Conservation (phyloP, 2,329 filamentous ascomycete genomes). For the Fusarium pseudonygamai region DNA sequence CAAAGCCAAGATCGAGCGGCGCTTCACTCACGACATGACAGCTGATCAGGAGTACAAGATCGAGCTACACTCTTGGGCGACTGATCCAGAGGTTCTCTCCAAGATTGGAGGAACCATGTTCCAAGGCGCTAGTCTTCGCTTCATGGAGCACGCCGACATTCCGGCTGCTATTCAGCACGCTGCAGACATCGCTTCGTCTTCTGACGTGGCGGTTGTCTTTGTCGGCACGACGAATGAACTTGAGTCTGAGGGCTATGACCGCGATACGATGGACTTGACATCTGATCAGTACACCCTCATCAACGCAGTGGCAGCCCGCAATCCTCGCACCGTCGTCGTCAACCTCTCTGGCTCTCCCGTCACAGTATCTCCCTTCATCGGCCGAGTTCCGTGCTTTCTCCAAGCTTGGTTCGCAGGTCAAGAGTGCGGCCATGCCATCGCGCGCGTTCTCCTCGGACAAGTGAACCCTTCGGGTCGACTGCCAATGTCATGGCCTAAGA, state of each 20-base stretch:
- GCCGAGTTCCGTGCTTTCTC: neutral
- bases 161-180: neutral
- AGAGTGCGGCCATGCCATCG: neutral
- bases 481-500: neutral
- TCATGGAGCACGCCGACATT: neutral
- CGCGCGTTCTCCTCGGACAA: neutral
- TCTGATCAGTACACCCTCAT: neutral
- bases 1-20: slow-evolving; percentile 8
- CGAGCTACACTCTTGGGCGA: neutral
- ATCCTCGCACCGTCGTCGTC: neutral
- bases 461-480: neutral
- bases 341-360: neutral
- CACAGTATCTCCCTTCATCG: neutral
- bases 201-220: neutral
- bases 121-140: slow-evolving; percentile 1
- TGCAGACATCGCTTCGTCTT: neutral
- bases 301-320: neutral
- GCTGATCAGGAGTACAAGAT: neutral
- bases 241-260: slow-evolving; percentile 11
- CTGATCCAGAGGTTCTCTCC: neutral
- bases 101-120: slow-evolving; percentile 7
- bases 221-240: slow-evolving; percentile 8
- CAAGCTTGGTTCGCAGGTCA: slow-evolving; percentile 3
- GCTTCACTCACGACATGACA: neutral
- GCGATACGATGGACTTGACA: slow-evolving; percentile 1